phyloP scores from a whole-genome alignment of 2,329 filamentous ascomycete genomes.

The Cytospora piceae region DNA sequence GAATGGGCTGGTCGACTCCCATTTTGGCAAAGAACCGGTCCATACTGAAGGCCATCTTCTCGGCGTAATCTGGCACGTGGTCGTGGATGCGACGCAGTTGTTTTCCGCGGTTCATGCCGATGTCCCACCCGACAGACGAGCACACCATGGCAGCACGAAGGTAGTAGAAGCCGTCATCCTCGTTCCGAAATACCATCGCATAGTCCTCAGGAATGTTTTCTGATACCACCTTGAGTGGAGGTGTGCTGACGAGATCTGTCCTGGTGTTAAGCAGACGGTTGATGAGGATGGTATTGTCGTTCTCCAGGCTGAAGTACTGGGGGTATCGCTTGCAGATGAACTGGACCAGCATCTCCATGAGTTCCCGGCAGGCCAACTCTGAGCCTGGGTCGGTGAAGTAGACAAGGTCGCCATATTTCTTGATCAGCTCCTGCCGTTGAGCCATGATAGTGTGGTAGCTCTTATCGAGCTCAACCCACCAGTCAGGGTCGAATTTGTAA shows the following conservation, averaged over 20 bases:
- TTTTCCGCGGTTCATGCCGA: conserved; percentile 73
- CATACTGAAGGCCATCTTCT: conserved; percentile 88
- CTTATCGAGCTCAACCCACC: conserved; percentile 86
- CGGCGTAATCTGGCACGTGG: conserved; percentile 79
- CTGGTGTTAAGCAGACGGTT: conserved; percentile 70
- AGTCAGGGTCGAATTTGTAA: conserved; percentile 77
- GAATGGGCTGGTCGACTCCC: conserved; percentile 74
- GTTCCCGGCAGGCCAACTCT: conserved; percentile 78
- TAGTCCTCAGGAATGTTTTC: conserved; percentile 87
- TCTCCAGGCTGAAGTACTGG: conserved; percentile 62
- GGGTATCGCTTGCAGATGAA: conserved; percentile 81
- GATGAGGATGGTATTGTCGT: conserved; percentile 62
- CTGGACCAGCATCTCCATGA: conserved; percentile 85
- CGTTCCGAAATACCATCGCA: conserved; percentile 73
- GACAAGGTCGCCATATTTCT: conserved; percentile 64
- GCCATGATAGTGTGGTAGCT: conserved; percentile 70
- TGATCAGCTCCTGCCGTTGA: conserved; percentile 69
- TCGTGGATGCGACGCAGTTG: conserved; percentile 72
- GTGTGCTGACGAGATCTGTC: conserved; percentile 62
- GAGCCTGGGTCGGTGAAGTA: conserved; percentile 73
- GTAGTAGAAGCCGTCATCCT: conserved; percentile 71
- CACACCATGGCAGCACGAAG: conserved; percentile 79
- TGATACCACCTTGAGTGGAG: conserved; percentile 71
- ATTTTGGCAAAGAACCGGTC: conserved; percentile 85
- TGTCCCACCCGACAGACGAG: conserved; percentile 79